Evolutionary conservation across 352 stramenopile genomes (phyloP).

Genomic region (Pythium coloratum): DNA sequence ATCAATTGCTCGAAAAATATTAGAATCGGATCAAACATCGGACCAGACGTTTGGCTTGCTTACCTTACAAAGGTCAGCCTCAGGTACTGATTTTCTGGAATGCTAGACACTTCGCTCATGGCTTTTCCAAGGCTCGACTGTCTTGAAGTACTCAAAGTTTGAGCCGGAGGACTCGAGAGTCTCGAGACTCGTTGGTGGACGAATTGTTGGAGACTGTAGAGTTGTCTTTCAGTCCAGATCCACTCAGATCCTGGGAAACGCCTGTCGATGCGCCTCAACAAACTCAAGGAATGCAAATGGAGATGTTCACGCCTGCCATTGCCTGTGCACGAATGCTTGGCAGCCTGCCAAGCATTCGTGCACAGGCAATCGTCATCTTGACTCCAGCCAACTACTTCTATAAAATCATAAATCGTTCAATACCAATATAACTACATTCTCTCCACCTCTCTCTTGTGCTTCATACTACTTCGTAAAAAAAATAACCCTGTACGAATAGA

Average conservation of each 20-base stretch:
- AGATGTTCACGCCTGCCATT: background rate
- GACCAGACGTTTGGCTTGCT: background rate
- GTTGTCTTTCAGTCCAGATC: background rate
- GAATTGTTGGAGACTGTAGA: background rate
- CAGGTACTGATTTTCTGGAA: background rate
- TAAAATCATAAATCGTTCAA: background rate
- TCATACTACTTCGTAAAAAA: background rate
- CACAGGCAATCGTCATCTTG: background rate
- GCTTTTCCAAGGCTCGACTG: background rate
- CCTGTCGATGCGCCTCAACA: background rate
- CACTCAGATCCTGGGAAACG: background rate
- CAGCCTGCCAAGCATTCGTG: background rate
- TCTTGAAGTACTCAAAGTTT: background rate
- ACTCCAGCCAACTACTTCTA: background rate
- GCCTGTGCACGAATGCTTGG: background rate
- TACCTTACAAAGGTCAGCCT: background rate
- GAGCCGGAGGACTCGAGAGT: too few species aligned
- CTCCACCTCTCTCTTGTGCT: background rate
- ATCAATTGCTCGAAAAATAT: background rate
- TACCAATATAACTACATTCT: background rate
- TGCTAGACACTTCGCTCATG: background rate
- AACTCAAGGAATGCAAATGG: background rate
- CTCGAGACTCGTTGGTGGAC: background rate
- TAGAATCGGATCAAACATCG: background rate
- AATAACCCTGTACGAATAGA: background rate